phyloP scores from a whole-genome alignment of 257 asterid genomes.

The Solanum ossicruentum region DNA sequence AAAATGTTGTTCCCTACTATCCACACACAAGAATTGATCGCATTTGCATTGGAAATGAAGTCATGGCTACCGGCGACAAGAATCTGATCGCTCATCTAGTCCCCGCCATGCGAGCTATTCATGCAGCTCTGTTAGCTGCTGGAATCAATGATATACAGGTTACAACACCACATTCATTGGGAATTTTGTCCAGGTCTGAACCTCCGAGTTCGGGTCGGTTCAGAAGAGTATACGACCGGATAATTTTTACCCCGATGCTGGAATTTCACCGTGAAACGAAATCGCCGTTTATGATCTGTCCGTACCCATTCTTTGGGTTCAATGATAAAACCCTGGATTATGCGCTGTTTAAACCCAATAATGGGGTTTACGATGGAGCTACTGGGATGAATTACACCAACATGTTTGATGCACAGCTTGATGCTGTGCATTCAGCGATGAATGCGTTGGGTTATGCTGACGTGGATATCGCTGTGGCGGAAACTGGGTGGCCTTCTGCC shows the following conservation, averaged over 20 bases:
- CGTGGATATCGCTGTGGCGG: no score
- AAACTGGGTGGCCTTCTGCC: no score
- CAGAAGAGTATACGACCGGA: constrained; percentile 11
- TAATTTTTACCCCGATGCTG: constrained; percentile 11
- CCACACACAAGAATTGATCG: constrained; percentile 15
- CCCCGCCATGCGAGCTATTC: constrained; percentile 28
- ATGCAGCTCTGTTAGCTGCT: constrained; percentile 17
- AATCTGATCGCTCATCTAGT: constrained; percentile 15
- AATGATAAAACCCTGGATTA: constrained; percentile 16
- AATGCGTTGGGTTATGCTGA: no score
- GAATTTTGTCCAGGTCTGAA: background rate
- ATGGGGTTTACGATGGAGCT: constrained; percentile 10
- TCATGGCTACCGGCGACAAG: constrained; percentile 7
- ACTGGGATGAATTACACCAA: constrained; percentile 19
- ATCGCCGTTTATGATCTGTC: constrained; percentile 36
- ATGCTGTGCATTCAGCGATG: no score
- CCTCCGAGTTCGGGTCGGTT: constrained; percentile 14
- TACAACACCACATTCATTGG: constrained; percentile 5
- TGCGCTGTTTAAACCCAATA: constrained; percentile 25
- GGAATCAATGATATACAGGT: constrained; percentile 9
- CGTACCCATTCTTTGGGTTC: constrained; percentile 33
- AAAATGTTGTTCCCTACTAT: constrained; percentile 10
- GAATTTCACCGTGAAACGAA: constrained; percentile 10
- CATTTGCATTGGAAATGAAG: constrained; percentile 19
- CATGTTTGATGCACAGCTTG: background rate